Percentiles rank a stretch among this genome's conserved stretches.
These are phyloP conservation scores for Diplodia seriata DNA, from an alignment of 2,329 filamentous ascomycete genomes.

Conservation along the genomic window DNA sequence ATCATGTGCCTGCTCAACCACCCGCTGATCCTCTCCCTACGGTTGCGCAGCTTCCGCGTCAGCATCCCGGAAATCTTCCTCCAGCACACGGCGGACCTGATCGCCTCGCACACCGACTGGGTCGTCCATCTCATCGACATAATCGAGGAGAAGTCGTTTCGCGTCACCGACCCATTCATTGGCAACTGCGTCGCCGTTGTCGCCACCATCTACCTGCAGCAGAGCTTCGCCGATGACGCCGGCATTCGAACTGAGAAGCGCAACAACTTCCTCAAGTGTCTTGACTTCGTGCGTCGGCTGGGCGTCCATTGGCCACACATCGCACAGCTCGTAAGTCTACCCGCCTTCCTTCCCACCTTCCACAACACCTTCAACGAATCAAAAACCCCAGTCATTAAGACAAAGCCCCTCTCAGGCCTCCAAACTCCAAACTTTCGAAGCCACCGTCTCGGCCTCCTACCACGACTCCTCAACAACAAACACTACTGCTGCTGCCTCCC, in stretches of 20 bases:
- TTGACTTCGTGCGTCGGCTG: conserved; percentile 53
- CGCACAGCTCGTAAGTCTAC: conserved; percentile 43
- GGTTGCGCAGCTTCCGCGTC: conserved; percentile 60
- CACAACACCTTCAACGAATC: background rate
- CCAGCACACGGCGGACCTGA: conserved; percentile 61
- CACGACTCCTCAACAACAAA: conserved; percentile 36
- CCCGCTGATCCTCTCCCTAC: conserved; percentile 60
- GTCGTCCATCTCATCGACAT: conserved; percentile 61
- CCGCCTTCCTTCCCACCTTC: background rate
- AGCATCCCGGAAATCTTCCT: conserved; percentile 63
- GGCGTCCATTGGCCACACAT: conserved; percentile 55
- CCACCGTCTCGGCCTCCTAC: conserved; percentile 55
- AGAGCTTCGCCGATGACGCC: conserved; percentile 57
- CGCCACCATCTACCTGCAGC: conserved; percentile 62
- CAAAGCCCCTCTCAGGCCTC: conserved; percentile 41
- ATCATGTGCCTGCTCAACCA: conserved; percentile 63
- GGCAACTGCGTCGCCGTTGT: conserved; percentile 61
- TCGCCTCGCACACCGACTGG: conserved; percentile 60
- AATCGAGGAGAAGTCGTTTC: conserved; percentile 54
- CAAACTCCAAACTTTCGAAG: conserved; percentile 52
- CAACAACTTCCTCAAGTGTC: conserved; percentile 54
- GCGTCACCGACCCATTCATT: conserved; percentile 56
- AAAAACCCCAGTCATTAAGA: background rate
- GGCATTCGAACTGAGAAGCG: conserved; percentile 52
- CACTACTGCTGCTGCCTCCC: no score